phyloP scores from a whole-genome alignment of 148 eudicot species.

The Rhododendron molle region DNA sequence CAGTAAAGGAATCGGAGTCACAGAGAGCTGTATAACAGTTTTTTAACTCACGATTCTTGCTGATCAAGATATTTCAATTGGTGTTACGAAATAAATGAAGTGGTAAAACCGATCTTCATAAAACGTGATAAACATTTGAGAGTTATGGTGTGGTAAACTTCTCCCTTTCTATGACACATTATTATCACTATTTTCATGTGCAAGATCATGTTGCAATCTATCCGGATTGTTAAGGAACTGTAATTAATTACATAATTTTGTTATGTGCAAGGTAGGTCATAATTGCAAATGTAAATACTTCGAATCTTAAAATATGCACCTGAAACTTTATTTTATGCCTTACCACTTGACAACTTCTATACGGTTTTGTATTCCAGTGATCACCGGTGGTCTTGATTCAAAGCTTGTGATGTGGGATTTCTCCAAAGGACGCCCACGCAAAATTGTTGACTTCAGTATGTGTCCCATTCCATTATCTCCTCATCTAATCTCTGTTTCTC shows the following conservation, averaged over 20 bases:
- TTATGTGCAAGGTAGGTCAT: not conserved
- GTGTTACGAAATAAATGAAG: not conserved
- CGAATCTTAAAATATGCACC: not conserved
- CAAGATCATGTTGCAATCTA: not conserved
- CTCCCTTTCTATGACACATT: too few species aligned
- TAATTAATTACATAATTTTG: not conserved
- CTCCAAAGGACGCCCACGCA: conserved; percentile 78
- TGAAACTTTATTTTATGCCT: conserved; percentile 1
- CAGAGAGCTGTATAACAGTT: not conserved
- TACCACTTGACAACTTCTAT: conserved; percentile 2
- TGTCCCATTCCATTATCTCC: not conserved
- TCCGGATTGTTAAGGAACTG: not conserved
- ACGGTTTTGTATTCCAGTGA: conserved; percentile 40
- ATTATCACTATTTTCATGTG: not conserved
- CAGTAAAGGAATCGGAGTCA: not conserved
- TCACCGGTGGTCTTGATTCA: conserved; percentile 95
- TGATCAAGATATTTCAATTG: not conserved
- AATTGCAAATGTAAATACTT: not conserved
- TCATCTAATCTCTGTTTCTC: not conserved
- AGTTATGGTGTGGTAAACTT: not conserved
- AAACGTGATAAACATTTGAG: not conserved
- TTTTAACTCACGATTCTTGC: not conserved
- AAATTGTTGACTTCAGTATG: conserved; percentile 77
- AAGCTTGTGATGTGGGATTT: conserved; percentile 97
- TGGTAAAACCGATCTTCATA: not conserved